Base-by-base conservation (phyloP, 2,329 filamentous ascomycete genomes). In the Monosporascus sp. region DNA sequence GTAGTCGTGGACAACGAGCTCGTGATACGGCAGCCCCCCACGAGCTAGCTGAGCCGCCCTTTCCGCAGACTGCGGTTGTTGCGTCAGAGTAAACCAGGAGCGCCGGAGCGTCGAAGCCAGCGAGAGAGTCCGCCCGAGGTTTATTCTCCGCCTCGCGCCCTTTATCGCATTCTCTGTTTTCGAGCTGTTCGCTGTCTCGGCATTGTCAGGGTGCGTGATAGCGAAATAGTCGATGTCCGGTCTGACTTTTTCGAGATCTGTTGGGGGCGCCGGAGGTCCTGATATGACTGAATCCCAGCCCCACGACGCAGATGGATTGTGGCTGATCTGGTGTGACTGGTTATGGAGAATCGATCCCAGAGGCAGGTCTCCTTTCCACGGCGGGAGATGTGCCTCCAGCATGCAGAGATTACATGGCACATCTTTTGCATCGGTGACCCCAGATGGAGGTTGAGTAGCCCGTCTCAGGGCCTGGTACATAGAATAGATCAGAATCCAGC, bases 401-500 rank as follows among this genome's bases (percentile, higher is more conserved):
- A 80, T 71, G 37, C 74, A 71, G 20, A 83, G 65, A 50, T 78
- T 75, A 57, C 93, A 93, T 0, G 76, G 72, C 1, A 83, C 76
- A 16, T 73, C 74, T 1, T 77, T 73, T 1, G 75, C 72, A 52
- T 87, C 81, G 17, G 76, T 75, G 27, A 90, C 83, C 61, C 88
- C 83, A 5, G 73, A 65, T 0, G 89, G 85, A 0, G 81, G 74
- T 36, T 79, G 73, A 1, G 83, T 86, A 38, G 84, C 84, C 51
- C 82, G 82, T 9, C 81, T 78, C 1, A 94, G 76, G n/a, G 84
- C 85, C 66, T 94, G 90, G 53, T 90, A 79, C 3, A 84, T 79
- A 19, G 84, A 80, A 62, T 93, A 93, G 7, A 93, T 79, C 37
- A 92, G 66, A 31, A 92, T 81, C 89, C 89, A 94, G 40, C 89